These are phyloP conservation scores for Filosporella fistucella DNA, from an alignment of 495 filamentous ascomycete species.

Conservation along the genomic window DNA sequence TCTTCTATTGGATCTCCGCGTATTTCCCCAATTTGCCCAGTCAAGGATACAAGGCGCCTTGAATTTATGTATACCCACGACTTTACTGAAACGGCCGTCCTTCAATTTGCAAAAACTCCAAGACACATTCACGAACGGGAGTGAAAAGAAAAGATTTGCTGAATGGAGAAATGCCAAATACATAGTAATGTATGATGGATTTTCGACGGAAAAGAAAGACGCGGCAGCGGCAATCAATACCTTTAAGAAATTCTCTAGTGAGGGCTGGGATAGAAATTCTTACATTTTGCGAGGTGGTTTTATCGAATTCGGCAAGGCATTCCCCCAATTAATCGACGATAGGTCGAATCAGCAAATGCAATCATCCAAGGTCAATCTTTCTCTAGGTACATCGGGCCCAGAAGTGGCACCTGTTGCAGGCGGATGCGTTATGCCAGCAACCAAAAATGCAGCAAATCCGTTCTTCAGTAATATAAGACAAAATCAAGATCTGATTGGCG, in stretches of 20 bases:
- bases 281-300: conserved; percentile 66
- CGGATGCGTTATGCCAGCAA: conserved; percentile 76
- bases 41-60: conserved; percentile 73
- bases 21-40: conserved; percentile 73
- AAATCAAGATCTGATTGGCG: conserved; percentile 92
- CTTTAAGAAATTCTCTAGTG: conserved; percentile 84
- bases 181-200: conserved; percentile 84
- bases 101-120: conserved; percentile 89
- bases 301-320: conserved; percentile 40
- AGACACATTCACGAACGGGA: conserved; percentile 75
- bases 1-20: conserved; percentile 83
- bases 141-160: conserved; percentile 69
- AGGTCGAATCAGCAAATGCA: conserved; percentile 31
- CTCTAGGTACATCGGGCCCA: conserved; percentile 43
- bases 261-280: conserved; percentile 72
- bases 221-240: conserved; percentile 73
- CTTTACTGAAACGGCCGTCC: conserved; percentile 82
- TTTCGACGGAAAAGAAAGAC: conserved; percentile 73
- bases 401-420: conserved; percentile 74
- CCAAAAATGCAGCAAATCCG: conserved; percentile 66
- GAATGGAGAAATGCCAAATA: conserved; percentile 67
- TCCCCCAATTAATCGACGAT: conserved; percentile 44
- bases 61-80: conserved; percentile 95
- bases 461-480: conserved; percentile 97
- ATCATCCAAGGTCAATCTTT: conserved; percentile 38